Evolutionary conservation across 768 basidiomycete genomes (phyloP), one percentile per base, ranked within the genome.

Genomic region (Paxillus ammoniavirescens): DNA sequence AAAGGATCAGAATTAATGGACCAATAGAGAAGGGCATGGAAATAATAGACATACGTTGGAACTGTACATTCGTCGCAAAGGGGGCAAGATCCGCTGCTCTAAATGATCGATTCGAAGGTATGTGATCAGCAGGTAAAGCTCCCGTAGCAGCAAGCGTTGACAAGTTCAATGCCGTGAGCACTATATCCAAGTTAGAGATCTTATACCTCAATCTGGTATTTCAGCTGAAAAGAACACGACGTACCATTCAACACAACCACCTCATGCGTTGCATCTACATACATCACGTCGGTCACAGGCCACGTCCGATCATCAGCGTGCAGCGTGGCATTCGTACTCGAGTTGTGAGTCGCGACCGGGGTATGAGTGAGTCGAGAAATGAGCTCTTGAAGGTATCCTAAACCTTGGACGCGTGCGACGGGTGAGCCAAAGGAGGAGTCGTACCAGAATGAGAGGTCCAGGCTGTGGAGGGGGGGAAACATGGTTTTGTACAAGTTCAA

Each of bases 201-300:
- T 8, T 8, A 12, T 31, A 17, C 8, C 42, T 28, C 28, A 30
- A 30, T 8, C 28, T 8, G 8, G 8, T 4, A 30, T 28, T 38
- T 33, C 44, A 42, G 37, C 43, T 47, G 33, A 42, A n/a, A 2
- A 49, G 23, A 7, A 46, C 10, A 50, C 2, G 35, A 71, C 81
- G 17, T 56, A 89, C 89, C 81, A 61, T 93, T 88, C n/a, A 93
- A 72, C 0, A 94, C 83, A 37, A 94, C 89, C n/a, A 92, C 90
- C 61, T 96, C 93, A 53, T 95, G 94, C 2, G 89, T 91, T 6
- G 91, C 91, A 65, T 96, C 93, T 7, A 93, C 91, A 54, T 93
- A 95, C 33, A 95, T 66, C 50, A 75, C 79, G 50, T 91, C 82
- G 23, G 78, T 72, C 1, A 92, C 75, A 7, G 89, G 89, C 80